Base-by-base conservation (phyloP, 2,329 filamentous ascomycete genomes). In the Metarhizium anisopliae region DNA sequence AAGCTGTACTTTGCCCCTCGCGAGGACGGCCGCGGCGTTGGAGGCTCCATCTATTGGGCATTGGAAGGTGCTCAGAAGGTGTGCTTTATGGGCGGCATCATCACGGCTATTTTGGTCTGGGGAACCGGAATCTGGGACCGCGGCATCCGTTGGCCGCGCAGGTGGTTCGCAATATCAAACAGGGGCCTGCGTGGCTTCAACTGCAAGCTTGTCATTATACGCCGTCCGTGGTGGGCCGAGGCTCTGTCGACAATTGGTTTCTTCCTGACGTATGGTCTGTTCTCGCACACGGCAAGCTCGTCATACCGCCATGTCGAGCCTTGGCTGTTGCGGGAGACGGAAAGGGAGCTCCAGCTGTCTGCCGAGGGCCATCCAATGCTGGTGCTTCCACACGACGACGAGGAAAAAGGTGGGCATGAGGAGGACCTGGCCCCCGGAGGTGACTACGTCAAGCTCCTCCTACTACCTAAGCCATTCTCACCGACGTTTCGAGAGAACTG, bases 41-140 rank as follows among this genome's bases (percentile, higher is more conserved):
- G 94, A 53, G 93, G 94, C 36, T 93, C 87, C 14, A 90, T 96
- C 54, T 99, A 99, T 78, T 97, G 93, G 93, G 86, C 95, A 32
- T 83, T 97, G 3, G 93, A 97, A 66, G 89, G 89, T 68, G 82
- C 83, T 7, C 90, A 97, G 73, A 95, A 94, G 70, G 83, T 99
- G 54, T 93, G 89, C 65, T 87, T 96, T 67, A 89, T 95, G 72
- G 91, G 90, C 29, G 94, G 94, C 50, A 81, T 95, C 57, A 86
- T 96, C 58, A 96, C 92, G 0, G 87, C 84, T 40, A 79, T 91
- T 47, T 77, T 99, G 40, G 86, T 97, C 62, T 96, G 92, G 90
- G 92, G 85, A 16, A 96, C 93, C 0, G 94, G 94, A 32, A 92
- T 96, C 70, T 99, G 93, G 89, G 93, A 97, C 66, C 84, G 93